phyloP scores from a whole-genome alignment of 2,329 filamentous ascomycete species.

The Chaetomium sp. region DNA sequence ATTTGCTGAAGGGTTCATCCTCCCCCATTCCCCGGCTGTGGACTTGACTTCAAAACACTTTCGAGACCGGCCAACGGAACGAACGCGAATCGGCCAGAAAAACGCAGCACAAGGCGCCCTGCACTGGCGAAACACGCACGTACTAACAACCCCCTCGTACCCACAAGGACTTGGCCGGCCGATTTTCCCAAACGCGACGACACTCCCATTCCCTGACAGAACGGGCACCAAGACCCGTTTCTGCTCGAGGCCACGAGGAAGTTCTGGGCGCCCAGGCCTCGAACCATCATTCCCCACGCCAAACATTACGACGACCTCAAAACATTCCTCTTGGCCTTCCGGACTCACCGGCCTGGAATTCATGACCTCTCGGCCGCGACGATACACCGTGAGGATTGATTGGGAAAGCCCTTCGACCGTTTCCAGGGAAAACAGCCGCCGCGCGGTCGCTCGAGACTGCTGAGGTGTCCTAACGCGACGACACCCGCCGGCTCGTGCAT shows the following conservation, averaged over 20 bases:
- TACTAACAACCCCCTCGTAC: not conserved
- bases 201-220: not conserved
- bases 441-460: not conserved
- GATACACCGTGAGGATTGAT: not conserved
- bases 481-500: too few species aligned
- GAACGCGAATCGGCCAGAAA: conserved; percentile 7
- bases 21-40: conserved; percentile 12
- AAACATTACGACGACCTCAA: conserved; percentile 18
- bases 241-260: conserved; percentile 22
- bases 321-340: conserved; percentile 2
- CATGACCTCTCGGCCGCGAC: not conserved
- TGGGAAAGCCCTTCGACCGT: not conserved
- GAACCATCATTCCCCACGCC: conserved; percentile 21
- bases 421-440: not conserved
- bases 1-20: not conserved
- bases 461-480: too few species aligned
- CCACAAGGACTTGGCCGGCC: not conserved
- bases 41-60: conserved; percentile 25
- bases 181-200: too few species aligned
- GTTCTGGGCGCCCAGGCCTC: conserved; percentile 38
- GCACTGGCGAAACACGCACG: conserved; percentile 2
- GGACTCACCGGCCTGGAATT: not conserved
- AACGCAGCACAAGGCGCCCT: not conserved
- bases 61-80: conserved; percentile 22
- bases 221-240: not conserved